Conservation (phyloP, 257 asterid genomes). For the Ilex aquifolium region DNA sequence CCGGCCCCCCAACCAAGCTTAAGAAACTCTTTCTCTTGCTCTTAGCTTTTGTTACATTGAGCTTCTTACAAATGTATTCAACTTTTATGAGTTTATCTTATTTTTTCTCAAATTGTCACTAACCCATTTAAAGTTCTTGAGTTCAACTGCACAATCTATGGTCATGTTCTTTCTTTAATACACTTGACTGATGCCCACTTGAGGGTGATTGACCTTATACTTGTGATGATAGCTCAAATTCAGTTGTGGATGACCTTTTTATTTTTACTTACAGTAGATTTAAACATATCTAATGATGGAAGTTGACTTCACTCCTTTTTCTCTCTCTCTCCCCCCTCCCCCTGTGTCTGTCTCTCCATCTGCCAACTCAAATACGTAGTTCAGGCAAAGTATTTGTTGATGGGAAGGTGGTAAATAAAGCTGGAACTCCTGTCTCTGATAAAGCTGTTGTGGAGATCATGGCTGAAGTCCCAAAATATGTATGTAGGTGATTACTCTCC, state of each 20-base stretch:
- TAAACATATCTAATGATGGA: slow-evolving; percentile 2
- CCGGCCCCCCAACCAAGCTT: no score
- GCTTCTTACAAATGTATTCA: no score
- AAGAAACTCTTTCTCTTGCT: no score
- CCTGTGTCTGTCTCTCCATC: not conserved
- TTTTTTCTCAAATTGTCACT: no score
- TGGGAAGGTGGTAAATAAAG: slow-evolving; percentile 82
- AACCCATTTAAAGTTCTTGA: no score
- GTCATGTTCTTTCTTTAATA: no score
- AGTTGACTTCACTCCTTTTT: slow-evolving; percentile 1
- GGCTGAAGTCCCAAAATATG: slow-evolving; percentile 97
- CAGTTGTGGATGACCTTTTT: not conserved
- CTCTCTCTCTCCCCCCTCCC: slow-evolving; percentile 2
- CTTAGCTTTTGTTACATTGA: no score
- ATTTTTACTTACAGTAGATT: slow-evolving; percentile 3
- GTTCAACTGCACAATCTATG: no score
- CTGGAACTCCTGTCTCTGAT: slow-evolving; percentile 85
- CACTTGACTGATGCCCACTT: no score
- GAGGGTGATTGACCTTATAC: no score
- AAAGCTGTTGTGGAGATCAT: slow-evolving; percentile 78
- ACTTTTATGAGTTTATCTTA: no score
- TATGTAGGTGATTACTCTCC: slow-evolving; percentile 91
- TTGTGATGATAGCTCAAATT: no score
- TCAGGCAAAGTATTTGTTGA: slow-evolving; percentile 93
- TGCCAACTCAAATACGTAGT: slow-evolving; percentile 6